Percentiles rank a stretch among this genome's conserved stretches.
These are phyloP conservation scores for Nannochloris sp. DNA, from an alignment of 139 green algal genomes.

Conservation along the genomic window DNA sequence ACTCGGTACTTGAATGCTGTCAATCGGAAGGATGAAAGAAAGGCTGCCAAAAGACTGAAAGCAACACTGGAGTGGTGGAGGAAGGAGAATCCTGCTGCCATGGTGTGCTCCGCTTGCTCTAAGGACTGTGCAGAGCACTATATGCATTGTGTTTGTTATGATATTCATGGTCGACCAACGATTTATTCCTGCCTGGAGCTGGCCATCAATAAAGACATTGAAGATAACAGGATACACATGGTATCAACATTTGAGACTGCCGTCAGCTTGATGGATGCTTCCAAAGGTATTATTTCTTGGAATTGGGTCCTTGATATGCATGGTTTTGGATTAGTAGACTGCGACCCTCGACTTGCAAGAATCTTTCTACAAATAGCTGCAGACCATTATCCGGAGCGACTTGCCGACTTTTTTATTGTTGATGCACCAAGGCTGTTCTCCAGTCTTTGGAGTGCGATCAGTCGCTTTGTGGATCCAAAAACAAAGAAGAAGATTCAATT, in stretches of 20 bases:
- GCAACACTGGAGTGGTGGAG: conserved; percentile 44
- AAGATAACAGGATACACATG: conserved; percentile 60
- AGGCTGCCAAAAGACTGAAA: conserved; percentile 37
- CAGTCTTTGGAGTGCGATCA: conserved; percentile 51
- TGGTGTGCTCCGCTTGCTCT: conserved; percentile 46
- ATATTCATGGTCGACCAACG: conserved; percentile 35
- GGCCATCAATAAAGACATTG: conserved; percentile 34
- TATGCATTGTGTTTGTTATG: conserved; percentile 54
- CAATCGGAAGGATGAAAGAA: background rate
- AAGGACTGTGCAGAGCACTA: conserved; percentile 31
- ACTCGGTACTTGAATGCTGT: conserved; percentile 1
- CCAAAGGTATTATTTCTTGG: conserved; percentile 50
- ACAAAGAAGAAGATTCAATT: conserved; percentile 54
- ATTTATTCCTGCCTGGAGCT: conserved; percentile 63
- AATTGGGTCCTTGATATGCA: conserved; percentile 67
- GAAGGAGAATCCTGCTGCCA: conserved; percentile 28
- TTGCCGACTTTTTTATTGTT: conserved; percentile 61
- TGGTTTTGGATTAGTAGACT: conserved; percentile 47
- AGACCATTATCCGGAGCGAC: conserved; percentile 63
- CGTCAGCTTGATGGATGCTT: conserved; percentile 38
- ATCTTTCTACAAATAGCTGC: conserved; percentile 59
- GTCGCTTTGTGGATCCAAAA: conserved; percentile 50
- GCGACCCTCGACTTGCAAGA: conserved; percentile 49
- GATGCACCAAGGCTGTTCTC: conserved; percentile 55
- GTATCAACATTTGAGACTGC: conserved; percentile 49